Percentiles rank a stretch among this genome's conserved stretches.
These are phyloP conservation scores for Phallus indusiatus DNA, from an alignment of 768 basidiomycete genomes.

Conservation along the genomic window DNA sequence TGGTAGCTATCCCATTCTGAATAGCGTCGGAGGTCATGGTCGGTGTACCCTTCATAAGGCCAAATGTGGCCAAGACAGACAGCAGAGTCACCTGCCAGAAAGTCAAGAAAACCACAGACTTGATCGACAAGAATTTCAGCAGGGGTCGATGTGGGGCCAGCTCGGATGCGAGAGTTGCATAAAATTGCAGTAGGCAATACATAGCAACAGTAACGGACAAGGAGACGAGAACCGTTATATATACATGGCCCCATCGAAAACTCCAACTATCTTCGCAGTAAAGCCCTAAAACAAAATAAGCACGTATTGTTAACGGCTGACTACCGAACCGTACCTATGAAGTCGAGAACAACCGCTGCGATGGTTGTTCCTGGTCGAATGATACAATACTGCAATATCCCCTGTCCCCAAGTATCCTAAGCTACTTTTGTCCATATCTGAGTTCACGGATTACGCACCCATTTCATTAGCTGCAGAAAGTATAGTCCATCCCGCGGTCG, in stretches of 20 bases:
- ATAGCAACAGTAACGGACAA: slow-evolving; percentile 67
- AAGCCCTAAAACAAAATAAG: slow-evolving; percentile 17
- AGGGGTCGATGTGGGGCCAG: slow-evolving; percentile 53
- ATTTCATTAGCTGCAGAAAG: slow-evolving; percentile 68
- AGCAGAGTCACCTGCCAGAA: slow-evolving; percentile 69
- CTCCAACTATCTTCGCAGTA: slow-evolving; percentile 70
- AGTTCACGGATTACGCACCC: slow-evolving; percentile 20
- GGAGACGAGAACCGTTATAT: slow-evolving; percentile 52
- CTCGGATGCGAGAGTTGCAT: slow-evolving; percentile 43
- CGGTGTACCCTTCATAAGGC: slow-evolving; percentile 51
- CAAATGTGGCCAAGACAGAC: slow-evolving; percentile 44
- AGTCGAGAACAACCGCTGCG: slow-evolving; percentile 52
- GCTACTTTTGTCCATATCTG: no score
- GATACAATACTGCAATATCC: slow-evolving; percentile 64
- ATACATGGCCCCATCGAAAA: slow-evolving; percentile 59
- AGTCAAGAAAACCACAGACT: slow-evolving; percentile 67
- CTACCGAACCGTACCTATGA: slow-evolving; percentile 28
- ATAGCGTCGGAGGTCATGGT: slow-evolving; percentile 71
- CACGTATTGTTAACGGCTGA: neutral
- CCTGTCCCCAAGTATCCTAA: slow-evolving; percentile 13
- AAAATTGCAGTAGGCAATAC: slow-evolving; percentile 71
- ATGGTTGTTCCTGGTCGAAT: slow-evolving; percentile 53
- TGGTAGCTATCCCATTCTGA: slow-evolving; percentile 58
- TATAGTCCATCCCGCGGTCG: slow-evolving; percentile 47
- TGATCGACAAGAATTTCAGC: slow-evolving; percentile 61